Percentiles rank a stretch among this genome's conserved stretches.
These are phyloP conservation scores for Annulohypoxylon bovei DNA, from an alignment of 495 filamentous ascomycete species.

Conservation along the genomic window DNA sequence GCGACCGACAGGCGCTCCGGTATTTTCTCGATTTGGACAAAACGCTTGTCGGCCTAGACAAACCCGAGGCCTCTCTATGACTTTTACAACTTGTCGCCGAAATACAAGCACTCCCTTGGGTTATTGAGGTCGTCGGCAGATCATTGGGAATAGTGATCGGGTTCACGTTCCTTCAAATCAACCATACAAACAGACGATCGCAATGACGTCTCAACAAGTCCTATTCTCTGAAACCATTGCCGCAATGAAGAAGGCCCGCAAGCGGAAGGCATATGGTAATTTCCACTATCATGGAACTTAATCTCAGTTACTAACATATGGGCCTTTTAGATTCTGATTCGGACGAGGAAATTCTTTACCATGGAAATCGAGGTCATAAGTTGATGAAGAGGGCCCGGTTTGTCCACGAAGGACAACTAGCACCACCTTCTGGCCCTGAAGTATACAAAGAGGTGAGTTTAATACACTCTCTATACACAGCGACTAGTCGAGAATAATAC, in stretches of 20 bases:
- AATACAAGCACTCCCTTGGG: not conserved
- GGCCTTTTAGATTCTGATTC: constrained; percentile 76
- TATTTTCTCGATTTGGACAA: constrained; percentile 3
- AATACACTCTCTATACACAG: constrained; percentile 19
- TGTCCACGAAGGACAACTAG: constrained; percentile 78
- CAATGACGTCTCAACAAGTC: constrained; percentile 77
- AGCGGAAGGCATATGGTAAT: constrained; percentile 69
- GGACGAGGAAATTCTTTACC: constrained; percentile 80
- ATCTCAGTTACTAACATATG: constrained; percentile 22
- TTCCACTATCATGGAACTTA: not conserved
- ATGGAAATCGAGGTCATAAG: constrained; percentile 92
- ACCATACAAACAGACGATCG: constrained; percentile 34
- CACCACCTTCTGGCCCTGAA: constrained; percentile 72
- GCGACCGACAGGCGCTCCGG: constrained; percentile 24
- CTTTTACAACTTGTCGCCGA: not conserved
- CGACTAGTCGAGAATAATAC: not conserved
- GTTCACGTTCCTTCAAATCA: constrained; percentile 6
- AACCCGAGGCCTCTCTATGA: not conserved
- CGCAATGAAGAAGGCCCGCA: constrained; percentile 78
- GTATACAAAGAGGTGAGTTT: constrained; percentile 84
- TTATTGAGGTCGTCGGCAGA: not conserved
- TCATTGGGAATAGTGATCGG: not conserved
- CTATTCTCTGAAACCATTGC: constrained; percentile 77
- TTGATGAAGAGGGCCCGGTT: constrained; percentile 83
- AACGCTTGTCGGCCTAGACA: not conserved